These are phyloP conservation scores for Huntiella omanensis DNA, from an alignment of 2,329 filamentous ascomycete genomes.

Conservation along the genomic window DNA sequence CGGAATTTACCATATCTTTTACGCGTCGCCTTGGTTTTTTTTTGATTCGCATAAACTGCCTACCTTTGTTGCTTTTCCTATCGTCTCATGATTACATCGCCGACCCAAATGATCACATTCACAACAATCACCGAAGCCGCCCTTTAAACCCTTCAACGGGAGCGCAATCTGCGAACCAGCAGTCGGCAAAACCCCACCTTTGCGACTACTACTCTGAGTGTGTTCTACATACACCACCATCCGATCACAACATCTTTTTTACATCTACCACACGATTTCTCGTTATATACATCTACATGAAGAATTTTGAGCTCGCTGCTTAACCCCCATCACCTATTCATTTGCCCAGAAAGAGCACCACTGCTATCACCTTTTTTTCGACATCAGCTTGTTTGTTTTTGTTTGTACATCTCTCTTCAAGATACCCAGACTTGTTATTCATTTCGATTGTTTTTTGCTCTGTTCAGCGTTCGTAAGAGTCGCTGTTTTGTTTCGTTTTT, in stretches of 20 bases:
- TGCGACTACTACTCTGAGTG: neutral
- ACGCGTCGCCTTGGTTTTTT: no score
- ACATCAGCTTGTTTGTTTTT: neutral
- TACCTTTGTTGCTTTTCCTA: no score
- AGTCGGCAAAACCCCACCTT: conserved; percentile 20
- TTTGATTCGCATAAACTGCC: no score
- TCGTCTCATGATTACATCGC: conserved; percentile 4
- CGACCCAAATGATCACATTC: conserved; percentile 31
- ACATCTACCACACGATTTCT: neutral
- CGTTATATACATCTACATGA: no score
- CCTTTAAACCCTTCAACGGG: conserved; percentile 50
- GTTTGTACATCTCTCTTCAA: neutral
- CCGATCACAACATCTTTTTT: neutral
- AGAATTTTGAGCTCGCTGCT: no score
- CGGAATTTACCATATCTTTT: no score
- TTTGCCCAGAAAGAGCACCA: no score
- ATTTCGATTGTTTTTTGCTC: neutral
- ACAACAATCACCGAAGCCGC: conserved; percentile 38
- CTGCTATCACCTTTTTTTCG: neutral
- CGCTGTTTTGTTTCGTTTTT: neutral
- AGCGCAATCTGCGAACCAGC: conserved; percentile 39
- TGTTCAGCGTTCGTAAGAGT: neutral
- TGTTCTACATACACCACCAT: neutral
- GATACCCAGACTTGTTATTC: neutral
- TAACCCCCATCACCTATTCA: no score